Conservation (phyloP, 2,329 filamentous ascomycete genomes). For the Xylaria sp. region DNA sequence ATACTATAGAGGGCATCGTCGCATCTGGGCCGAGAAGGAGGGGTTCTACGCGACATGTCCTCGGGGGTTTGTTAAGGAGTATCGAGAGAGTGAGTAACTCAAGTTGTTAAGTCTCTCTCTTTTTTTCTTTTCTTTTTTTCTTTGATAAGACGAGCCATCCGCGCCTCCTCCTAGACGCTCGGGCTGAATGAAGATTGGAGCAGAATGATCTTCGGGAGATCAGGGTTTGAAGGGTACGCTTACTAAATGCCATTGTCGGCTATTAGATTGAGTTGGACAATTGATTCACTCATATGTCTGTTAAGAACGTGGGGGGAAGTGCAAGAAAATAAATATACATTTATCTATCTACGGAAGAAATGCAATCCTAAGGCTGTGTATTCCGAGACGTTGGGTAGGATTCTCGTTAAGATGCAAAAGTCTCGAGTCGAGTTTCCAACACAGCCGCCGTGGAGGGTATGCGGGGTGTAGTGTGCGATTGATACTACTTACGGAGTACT, state of each 20-base stretch:
- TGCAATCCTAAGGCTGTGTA: background rate
- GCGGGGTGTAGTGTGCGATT: too few species aligned
- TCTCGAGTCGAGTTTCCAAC: conserved; percentile 8
- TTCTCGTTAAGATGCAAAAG: conserved; percentile 21
- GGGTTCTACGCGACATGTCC: background rate
- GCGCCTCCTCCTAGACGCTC: background rate
- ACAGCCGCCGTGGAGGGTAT: background rate
- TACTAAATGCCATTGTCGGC: background rate
- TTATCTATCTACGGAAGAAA: background rate
- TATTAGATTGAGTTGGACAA: background rate
- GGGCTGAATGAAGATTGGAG: background rate
- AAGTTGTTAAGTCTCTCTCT: background rate
- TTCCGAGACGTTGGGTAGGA: conserved; percentile 16
- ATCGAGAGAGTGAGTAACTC: background rate
- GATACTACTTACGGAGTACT: too few species aligned
- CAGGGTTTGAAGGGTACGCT: background rate
- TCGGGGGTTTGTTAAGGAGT: background rate
- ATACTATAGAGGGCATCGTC: background rate
- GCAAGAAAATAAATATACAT: background rate
- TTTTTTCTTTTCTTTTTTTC: too few species aligned
- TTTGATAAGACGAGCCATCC: background rate
- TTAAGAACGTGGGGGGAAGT: background rate
- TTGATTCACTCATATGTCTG: background rate
- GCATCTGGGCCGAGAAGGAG: background rate
- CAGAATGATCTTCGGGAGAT: conserved; percentile 20